A percentile compares a stretch with the other conserved stretches of the same genome.
Conservation (phyloP, 352 stramenopile species). For the Pilasporangium apinafurcum region DNA sequence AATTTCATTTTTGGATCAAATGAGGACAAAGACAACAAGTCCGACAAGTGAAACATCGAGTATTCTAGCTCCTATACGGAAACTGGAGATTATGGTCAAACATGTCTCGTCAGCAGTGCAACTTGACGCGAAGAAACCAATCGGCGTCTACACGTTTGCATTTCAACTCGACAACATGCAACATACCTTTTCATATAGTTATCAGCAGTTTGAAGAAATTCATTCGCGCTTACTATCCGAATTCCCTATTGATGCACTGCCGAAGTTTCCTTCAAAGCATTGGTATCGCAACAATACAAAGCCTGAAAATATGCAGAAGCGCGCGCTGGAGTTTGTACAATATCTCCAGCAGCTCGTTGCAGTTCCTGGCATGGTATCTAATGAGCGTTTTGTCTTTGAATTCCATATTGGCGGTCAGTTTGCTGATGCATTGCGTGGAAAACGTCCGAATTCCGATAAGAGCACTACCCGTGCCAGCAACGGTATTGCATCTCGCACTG, state of each 20-base stretch:
- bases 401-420: constrained; percentile 51
- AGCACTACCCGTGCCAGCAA: constrained; percentile 4
- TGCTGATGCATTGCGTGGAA: constrained; percentile 12
- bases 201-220: constrained; percentile 68
- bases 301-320: constrained; percentile 81
- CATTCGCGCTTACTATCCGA: constrained; percentile 38
- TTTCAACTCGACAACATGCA: constrained; percentile 29
- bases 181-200: constrained; percentile 55
- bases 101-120: constrained; percentile 51
- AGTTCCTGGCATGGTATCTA: constrained; percentile 37
- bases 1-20: background rate
- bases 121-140: constrained; percentile 52
- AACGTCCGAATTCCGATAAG: background rate
- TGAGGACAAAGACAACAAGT: constrained; percentile 4
- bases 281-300: constrained; percentile 72
- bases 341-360: constrained; percentile 68
- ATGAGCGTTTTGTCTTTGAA: constrained; percentile 59
- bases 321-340: constrained; percentile 66
- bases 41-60: too few species aligned
- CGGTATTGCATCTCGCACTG: constrained; percentile 1
- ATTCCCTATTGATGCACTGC: constrained; percentile 20
- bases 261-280: constrained; percentile 80
- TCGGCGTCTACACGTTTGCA: constrained; percentile 65
- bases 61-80: too few species aligned
- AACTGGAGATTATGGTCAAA: constrained; percentile 22